Base-by-base conservation (phyloP, 345 rosid species). In the Populus davidiana region DNA sequence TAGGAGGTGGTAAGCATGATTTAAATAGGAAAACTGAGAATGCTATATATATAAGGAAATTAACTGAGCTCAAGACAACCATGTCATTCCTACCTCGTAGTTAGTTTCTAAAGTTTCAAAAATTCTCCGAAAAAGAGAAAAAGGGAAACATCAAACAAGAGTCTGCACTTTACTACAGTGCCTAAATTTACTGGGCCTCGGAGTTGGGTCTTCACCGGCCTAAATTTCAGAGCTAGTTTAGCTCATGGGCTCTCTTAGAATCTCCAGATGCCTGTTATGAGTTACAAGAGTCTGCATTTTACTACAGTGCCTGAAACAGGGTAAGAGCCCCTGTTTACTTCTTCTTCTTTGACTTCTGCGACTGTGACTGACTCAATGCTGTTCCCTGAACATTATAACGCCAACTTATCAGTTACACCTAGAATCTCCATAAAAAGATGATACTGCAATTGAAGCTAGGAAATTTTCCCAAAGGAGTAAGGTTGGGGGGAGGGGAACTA, bases 291-390 rank as follows among this genome's bases (percentile, higher is more conserved):
- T 38, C 75, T 33, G 74, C 77, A 79, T 73, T 73, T 72, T 74
- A 29, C 67, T 65, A 20, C 38, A 75, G 79, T 49, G 66, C 74
- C 81, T 17, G 9, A 77, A 59, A 64, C 29, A 25, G 74, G 67
- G 41, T 41, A 10, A 31, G n/a, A 18, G 38, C 36, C 6, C 5
- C 33, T 39, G 27, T 85, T 87, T 88, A 88, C 89, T 94, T 91
- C 91, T 92, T 92, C 90, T 90, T 94, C 88, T 91, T 94, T 47
- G 87, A 86, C 85, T 91, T 92, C 87, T 80, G 85, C 43, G 93
- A 84, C 33, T 78, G 74, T 35, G 83, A 85, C 82, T 73, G 88
- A 23, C 89, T 81, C 73, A 83, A 88, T 12, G 96, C 88, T 63
- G 98, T 92, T 80, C 98, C 97, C 97, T 94, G 86, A 56, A 62